Percentiles rank a stretch among this genome's conserved stretches.
Conservation (phyloP, 2,329 filamentous ascomycete genomes). For the Aureobasidium uvarum region DNA sequence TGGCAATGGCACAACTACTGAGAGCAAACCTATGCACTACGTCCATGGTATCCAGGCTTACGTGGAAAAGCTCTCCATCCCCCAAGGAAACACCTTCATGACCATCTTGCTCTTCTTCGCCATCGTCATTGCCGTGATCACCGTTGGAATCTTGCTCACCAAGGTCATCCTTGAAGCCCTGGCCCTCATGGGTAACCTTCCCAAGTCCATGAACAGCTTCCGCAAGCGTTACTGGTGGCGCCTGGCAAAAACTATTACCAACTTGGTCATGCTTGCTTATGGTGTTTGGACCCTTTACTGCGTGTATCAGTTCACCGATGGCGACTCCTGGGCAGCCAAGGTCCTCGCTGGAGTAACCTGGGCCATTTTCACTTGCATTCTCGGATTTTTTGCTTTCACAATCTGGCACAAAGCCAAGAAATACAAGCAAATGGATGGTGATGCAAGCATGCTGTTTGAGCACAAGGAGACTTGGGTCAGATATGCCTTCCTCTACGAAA, state of each 20-base stretch:
- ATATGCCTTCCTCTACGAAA: slow-evolving; percentile 97
- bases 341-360: slow-evolving; percentile 78
- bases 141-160: slow-evolving; percentile 80
- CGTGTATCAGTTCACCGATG: slow-evolving; percentile 88
- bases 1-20: slow-evolving; percentile 28
- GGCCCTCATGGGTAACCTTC: slow-evolving; percentile 86
- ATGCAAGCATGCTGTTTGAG: slow-evolving; percentile 72
- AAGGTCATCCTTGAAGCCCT: slow-evolving; percentile 90
- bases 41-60: slow-evolving; percentile 79
- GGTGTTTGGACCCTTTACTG: slow-evolving; percentile 95
- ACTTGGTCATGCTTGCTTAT: slow-evolving; percentile 86
- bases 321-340: slow-evolving; percentile 93
- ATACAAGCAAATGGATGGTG: slow-evolving; percentile 73
- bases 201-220: slow-evolving; percentile 75
- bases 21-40: slow-evolving; percentile 50
- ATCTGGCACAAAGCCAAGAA: slow-evolving; percentile 75
- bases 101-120: slow-evolving; percentile 85
- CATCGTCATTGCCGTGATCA: slow-evolving; percentile 78
- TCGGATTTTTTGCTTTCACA: slow-evolving; percentile 80
- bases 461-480: slow-evolving; percentile 89
- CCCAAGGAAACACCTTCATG: slow-evolving; percentile 92
- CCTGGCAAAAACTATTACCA: slow-evolving; percentile 83
- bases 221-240: slow-evolving; percentile 96
- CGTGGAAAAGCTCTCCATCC: slow-evolving; percentile 79
- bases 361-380: slow-evolving; percentile 71